A percentile compares a stretch with the other conserved stretches of the same genome.
Evolutionary conservation across 352 stramenopile species (phyloP).

Genomic region (Globisporangium emineosum): DNA sequence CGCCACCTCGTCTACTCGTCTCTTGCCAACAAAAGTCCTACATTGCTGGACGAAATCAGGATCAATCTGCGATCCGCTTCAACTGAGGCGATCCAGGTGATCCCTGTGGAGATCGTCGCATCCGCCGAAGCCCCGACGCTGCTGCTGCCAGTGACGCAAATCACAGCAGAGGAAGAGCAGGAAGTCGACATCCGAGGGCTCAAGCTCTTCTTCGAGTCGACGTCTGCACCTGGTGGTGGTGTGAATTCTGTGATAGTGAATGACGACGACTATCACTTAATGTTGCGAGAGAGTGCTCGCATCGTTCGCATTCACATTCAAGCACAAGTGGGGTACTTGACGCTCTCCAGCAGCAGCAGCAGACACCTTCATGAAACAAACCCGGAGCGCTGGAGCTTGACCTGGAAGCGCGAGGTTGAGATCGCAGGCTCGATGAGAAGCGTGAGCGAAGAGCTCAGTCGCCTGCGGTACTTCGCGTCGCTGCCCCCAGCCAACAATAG

Average conservation of each 20-base stretch:
- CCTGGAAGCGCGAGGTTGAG: conserved; percentile 11
- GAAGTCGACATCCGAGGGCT: conserved; percentile 14
- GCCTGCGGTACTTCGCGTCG: conserved; percentile 7
- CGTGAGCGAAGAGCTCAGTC: conserved; percentile 10
- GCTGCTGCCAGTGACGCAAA: conserved; percentile 1
- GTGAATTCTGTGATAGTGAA: background rate
- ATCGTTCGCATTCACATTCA: conserved; percentile 6
- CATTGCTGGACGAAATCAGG: conserved; percentile 7
- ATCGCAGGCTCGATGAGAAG: conserved; percentile 3
- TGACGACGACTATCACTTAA: background rate
- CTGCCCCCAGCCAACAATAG: background rate
- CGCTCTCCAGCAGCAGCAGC: background rate
- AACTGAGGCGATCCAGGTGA: background rate
- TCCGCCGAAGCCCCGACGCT: conserved; percentile 5
- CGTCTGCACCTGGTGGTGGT: background rate
- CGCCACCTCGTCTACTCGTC: conserved; percentile 13
- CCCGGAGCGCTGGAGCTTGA: background rate
- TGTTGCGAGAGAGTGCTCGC: background rate
- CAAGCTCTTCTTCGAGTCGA: conserved; percentile 2
- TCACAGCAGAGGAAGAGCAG: conserved; percentile 9
- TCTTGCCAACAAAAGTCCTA: background rate
- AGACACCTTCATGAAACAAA: background rate
- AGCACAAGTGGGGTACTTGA: conserved; percentile 9
- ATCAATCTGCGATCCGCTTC: conserved; percentile 7
- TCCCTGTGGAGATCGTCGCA: conserved; percentile 12